Percentiles rank a stretch among this genome's conserved stretches.
Conservation (phyloP, 169 alveolate species). For the Amoebophrya sp. region DNA sequence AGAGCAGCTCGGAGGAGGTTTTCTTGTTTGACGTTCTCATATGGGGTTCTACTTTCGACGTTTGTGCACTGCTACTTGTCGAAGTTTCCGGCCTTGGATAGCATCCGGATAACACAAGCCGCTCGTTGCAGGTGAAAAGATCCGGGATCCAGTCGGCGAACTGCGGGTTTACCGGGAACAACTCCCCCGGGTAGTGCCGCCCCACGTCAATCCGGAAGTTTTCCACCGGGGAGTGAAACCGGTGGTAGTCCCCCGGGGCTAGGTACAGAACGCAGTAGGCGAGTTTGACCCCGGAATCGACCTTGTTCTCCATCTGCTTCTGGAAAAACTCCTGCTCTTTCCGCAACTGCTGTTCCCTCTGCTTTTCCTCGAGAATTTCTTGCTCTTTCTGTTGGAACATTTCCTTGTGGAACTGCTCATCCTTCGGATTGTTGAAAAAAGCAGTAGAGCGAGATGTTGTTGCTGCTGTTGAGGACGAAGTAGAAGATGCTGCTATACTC, state of each 20-base stretch:
- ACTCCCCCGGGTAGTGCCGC: constrained; percentile 74
- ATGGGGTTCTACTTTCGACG: not conserved
- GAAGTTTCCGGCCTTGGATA: too few species aligned
- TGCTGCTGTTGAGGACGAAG: too few species aligned
- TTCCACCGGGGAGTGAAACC: constrained; percentile 76
- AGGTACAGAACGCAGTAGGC: constrained; percentile 60
- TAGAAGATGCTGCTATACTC: too few species aligned
- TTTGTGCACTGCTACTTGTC: too few species aligned
- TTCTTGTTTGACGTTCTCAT: not conserved
- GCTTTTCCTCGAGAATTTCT: not conserved
- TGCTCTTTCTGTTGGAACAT: not conserved
- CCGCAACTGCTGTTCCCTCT: not conserved
- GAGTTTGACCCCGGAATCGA: not conserved
- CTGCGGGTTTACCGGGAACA: constrained; percentile 56
- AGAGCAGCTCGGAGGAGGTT: not conserved
- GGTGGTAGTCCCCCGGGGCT: constrained; percentile 81
- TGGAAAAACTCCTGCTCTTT: not conserved
- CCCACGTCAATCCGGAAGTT: constrained; percentile 54
- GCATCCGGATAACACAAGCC: not conserved
- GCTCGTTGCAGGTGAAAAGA: not conserved
- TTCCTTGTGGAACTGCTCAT: not conserved
- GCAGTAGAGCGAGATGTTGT: too few species aligned
- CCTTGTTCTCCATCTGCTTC: not conserved
- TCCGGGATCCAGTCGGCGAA: constrained; percentile 34
- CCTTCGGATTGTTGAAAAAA: too few species aligned